Base-by-base conservation (phyloP, 257 asterid species). In the Primulina huaijiensis region DNA sequence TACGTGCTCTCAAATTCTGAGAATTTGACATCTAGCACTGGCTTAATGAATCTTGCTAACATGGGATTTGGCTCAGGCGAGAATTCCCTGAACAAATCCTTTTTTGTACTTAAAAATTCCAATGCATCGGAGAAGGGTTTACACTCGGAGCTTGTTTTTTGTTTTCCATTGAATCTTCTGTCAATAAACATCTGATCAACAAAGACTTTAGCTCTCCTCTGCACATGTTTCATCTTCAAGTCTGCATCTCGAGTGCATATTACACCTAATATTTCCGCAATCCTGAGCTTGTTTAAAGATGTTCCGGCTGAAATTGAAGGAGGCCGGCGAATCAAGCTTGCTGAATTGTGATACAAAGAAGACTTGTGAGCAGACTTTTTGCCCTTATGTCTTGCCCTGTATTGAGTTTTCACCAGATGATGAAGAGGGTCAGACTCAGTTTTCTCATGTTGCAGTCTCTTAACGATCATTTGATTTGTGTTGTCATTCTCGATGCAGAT, bases 41-140 rank as follows among this genome's bases (percentile, higher is more conserved):
- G 53, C 43, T 72, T 72, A 58, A 74, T 40, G 57, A 65, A 67
- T 65, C 62, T 76, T 11, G 68, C 73, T 19, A 78, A 65, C 19
- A 50, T 37, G n/a, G 83, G 78, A 69, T 81, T 68, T 0, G 83
- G 87, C 52, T 83, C 85, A 19, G 80, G 80, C 11, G 82, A 61
- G 72, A 83, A 75, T 58, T 87, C 71, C 66, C 80, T 75, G 77
- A 82, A 83, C 46, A 82, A 38, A 72, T 77, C 80, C 83, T 70
- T 76, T 70, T 78, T 82, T 11, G 84, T 64, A 52, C 68, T 80
- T 81, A 90, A 40, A 67, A 82, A 67, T 66, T 90, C 90, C 72
- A 87, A 73, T 59, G 90, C 86, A 76, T 75, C 77, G 29, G 91
- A 77, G 81, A 86, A 85, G n/a, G 86, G 82, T 64, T 72, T 78